Conservation (phyloP, 2,329 filamentous ascomycete species). For the Talaromyces sp. region DNA sequence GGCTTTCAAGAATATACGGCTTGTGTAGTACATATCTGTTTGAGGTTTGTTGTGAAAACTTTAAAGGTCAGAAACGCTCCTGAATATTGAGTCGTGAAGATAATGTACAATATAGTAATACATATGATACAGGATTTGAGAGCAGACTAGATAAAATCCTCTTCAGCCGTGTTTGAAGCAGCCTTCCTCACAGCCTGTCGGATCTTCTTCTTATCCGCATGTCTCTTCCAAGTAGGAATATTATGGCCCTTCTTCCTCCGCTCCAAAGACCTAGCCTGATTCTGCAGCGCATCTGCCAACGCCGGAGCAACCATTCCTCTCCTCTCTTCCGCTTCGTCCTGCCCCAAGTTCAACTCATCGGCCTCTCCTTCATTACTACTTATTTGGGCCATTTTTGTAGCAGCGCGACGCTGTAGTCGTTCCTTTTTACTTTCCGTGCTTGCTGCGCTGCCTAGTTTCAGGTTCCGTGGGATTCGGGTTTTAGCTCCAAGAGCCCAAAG, state of each 20-base stretch:
- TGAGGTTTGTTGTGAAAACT: no score
- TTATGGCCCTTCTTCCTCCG: slow-evolving; percentile 33
- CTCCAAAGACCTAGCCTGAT: slow-evolving; percentile 20
- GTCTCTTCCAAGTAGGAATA: slow-evolving; percentile 43
- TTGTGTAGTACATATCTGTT: no score
- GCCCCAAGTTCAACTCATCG: neutral
- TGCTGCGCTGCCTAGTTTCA: slow-evolving; percentile 55
- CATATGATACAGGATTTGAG: neutral
- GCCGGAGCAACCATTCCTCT: slow-evolving; percentile 7
- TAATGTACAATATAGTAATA: neutral
- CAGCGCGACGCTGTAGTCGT: slow-evolving; percentile 37
- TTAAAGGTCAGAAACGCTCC: no score
- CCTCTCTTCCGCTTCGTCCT: slow-evolving; percentile 12
- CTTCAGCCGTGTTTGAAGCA: slow-evolving; percentile 3
- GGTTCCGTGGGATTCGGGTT: slow-evolving; percentile 62
- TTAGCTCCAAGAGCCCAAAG: slow-evolving; percentile 94
- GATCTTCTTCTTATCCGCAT: slow-evolving; percentile 42
- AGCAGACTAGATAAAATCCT: slow-evolving; percentile 7
- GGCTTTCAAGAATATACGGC: no score
- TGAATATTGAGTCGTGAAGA: neutral
- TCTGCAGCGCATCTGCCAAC: slow-evolving; percentile 10
- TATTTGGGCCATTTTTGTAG: slow-evolving; percentile 26
- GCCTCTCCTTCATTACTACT: slow-evolving; percentile 17
- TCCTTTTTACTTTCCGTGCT: slow-evolving; percentile 41
- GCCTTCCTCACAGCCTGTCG: slow-evolving; percentile 38